Evolutionary conservation across 345 rosid genomes (phyloP), one percentile per base, ranked within the genome.

Genomic region (Hibiscus mutabilis): DNA sequence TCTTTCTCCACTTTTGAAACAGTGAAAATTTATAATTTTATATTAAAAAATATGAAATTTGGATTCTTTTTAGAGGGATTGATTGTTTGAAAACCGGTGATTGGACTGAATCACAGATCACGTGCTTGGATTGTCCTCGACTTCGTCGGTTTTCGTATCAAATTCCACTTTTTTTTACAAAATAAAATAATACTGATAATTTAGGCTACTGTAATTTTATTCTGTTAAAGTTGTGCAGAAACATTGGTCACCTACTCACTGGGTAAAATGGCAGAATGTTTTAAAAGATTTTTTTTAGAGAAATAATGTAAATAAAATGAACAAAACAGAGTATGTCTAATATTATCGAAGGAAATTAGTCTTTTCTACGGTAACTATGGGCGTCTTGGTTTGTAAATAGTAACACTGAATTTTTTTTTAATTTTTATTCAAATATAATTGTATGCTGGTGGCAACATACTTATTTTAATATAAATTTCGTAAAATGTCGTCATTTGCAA

Each of bases 51-150:
- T 21, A 57, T 11, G 15, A 16, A 31, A n/a, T 56, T 70, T 44
- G 55, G 8, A 21, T 52, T 69, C 72, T 71, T 35, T 75, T 68
- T 66, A 68, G 56, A 44, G 12, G 16, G 25, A 8, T 37, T 57
- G 67, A 3, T 55, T 21, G 60, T 40, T n/a, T 5, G 57, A 74
- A 66, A 68, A 42, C 64, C 60, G 74, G 73, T 75, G 91, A 91
- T 78, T 24, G 60, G 60, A 57, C 60, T 87, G 85, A 55, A 55
- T 55, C 60, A 55, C 88, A 84, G 86, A 84, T 93, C 97, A 93
- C 96, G 97, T 93, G 92, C 85, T 84, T 81, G 84, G 80, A 79
- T 84, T 89, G 95, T 84, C 93, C 79, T 80, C 66, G 69, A 75
- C 76, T 81, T 85, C 88, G 91, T 82, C 84, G 75, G 79, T 82